phyloP scores from a whole-genome alignment of 179 eudicot species.

The Silene coronaria region DNA sequence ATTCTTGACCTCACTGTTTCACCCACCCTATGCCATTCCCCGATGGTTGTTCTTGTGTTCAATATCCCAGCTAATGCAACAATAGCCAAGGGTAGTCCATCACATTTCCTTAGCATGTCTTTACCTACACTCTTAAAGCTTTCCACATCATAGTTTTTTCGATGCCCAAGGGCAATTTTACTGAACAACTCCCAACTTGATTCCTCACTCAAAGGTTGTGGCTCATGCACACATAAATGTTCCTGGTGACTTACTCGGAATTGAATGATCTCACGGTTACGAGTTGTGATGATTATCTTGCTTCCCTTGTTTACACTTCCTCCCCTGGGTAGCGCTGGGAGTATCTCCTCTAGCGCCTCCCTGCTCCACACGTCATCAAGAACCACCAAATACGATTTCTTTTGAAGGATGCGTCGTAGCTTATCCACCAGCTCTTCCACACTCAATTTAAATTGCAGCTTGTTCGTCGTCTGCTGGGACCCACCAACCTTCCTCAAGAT shows the following conservation, averaged over 20 bases:
- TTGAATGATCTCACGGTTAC: constrained; percentile 34
- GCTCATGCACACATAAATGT: constrained; percentile 21
- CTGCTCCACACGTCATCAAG: constrained; percentile 53
- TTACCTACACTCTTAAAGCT: constrained; percentile 33
- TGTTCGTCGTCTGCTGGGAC: background rate
- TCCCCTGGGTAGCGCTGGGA: constrained; percentile 27
- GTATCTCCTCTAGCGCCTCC: constrained; percentile 39
- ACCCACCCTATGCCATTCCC: constrained; percentile 38
- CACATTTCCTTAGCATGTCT: constrained; percentile 38
- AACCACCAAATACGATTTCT: constrained; percentile 44
- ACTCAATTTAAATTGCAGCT: background rate
- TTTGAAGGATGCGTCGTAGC: constrained; percentile 25
- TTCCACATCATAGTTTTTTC: background rate
- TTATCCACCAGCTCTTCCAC: constrained; percentile 28
- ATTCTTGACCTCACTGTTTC: constrained; percentile 30
- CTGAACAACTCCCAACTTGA: constrained; percentile 41
- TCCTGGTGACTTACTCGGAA: constrained; percentile 25
- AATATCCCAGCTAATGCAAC: constrained; percentile 48
- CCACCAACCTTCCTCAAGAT: constrained; percentile 23
- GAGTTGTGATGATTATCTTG: constrained; percentile 45
- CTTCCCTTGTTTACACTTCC: constrained; percentile 27
- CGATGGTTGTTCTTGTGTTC: constrained; percentile 25
- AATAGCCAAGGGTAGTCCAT: constrained; percentile 53
- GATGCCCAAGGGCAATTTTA: constrained; percentile 29
- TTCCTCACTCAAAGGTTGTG: constrained; percentile 31